These are phyloP conservation scores for Colletotrichum karsti DNA, from an alignment of 2,329 filamentous ascomycete genomes.

Conservation along the genomic window DNA sequence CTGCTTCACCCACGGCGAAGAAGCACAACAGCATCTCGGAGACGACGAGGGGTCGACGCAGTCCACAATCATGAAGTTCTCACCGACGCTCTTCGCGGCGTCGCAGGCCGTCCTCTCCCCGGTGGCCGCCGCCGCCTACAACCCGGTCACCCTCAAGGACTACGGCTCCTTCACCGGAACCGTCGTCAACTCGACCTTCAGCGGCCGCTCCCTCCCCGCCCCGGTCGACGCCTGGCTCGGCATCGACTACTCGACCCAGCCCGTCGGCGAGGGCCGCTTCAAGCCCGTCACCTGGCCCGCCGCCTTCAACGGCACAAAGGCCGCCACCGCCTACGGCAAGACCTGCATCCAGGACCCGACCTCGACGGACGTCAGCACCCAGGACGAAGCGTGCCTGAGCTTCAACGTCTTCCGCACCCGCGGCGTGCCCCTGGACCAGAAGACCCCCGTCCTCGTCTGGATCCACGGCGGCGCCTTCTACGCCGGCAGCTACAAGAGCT, in stretches of 20 bases:
- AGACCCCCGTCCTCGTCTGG: slow-evolving; percentile 48
- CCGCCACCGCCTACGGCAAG: slow-evolving; percentile 48
- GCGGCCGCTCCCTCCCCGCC: slow-evolving; percentile 38
- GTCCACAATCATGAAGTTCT: slow-evolving; percentile 10
- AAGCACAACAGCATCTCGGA: not conserved
- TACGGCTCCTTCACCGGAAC: slow-evolving; percentile 51
- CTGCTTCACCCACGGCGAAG: slow-evolving; percentile 5
- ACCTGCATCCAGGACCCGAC: slow-evolving; percentile 49
- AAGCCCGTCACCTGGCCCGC: slow-evolving; percentile 47
- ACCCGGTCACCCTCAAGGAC: slow-evolving; percentile 39
- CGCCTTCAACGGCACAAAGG: slow-evolving; percentile 47
- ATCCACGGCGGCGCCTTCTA: slow-evolving; percentile 49
- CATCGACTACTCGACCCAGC: slow-evolving; percentile 53
- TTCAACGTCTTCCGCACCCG: slow-evolving; percentile 49
- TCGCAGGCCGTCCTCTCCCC: slow-evolving; percentile 13
- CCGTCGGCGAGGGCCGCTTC: slow-evolving; percentile 50
- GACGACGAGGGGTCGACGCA: not conserved
- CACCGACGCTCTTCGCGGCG: slow-evolving; percentile 14
- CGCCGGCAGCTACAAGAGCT: slow-evolving; percentile 40
- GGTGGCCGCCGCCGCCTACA: slow-evolving; percentile 11
- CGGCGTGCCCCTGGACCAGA: slow-evolving; percentile 41
- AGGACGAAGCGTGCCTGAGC: slow-evolving; percentile 45
- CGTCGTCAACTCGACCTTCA: slow-evolving; percentile 42
- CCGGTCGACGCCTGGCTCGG: slow-evolving; percentile 57
- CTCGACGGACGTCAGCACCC: slow-evolving; percentile 12